Evolutionary conservation across 331 rosid genomes (phyloP), one percentile per base, ranked within the genome.

Genomic region (Acacia pycnantha): DNA sequence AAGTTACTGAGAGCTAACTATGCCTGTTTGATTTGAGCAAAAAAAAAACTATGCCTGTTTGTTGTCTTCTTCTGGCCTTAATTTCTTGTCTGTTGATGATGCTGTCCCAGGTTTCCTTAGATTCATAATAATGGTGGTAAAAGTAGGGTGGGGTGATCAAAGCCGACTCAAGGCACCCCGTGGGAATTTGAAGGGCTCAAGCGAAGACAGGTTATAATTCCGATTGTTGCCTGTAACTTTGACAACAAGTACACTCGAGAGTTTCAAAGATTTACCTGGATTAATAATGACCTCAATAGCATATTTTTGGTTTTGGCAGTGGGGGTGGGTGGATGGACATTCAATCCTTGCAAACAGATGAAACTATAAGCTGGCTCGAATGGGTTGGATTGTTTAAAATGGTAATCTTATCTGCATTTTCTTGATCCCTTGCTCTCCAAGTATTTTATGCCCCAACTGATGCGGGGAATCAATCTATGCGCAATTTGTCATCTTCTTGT

Each of bases 31-130:
- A n/a, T n/a, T n/a, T n/a, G n/a, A n/a, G n/a, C n/a, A 6, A 40
- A 37, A 37, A 37, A 40, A 41, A 41, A 26, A 26, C 33, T 11
- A 26, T 12, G 68, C 37, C 33, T 22, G 33, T 11, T 61, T 61
- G 16, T 21, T 24, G 12, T 69, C 31, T 69, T 69, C 26, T 69
- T 41, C 51, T 69, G 74, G 53, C 31, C 74, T 76, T 47, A 11
- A 31, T 59, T 66, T 24, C 53, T 85, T 72, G 46, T 74, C 82
- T 15, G 7, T 51, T 75, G 68, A 33, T 77, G 83, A 58, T 67
- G 73, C 41, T 73, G 64, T 70, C 56, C 15, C 79, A 69, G 87
- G 82, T 50, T 47, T 72, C 67, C 44, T 37, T 56, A 71, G 70
- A 59, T 22, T 75, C 53, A 22, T 27, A 47, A 56, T 51, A 53